Evolutionary conservation across 2,329 filamentous ascomycete genomes (phyloP), one percentile per base, ranked within the genome.

Genomic region (Pseudopithomyces maydicus): DNA sequence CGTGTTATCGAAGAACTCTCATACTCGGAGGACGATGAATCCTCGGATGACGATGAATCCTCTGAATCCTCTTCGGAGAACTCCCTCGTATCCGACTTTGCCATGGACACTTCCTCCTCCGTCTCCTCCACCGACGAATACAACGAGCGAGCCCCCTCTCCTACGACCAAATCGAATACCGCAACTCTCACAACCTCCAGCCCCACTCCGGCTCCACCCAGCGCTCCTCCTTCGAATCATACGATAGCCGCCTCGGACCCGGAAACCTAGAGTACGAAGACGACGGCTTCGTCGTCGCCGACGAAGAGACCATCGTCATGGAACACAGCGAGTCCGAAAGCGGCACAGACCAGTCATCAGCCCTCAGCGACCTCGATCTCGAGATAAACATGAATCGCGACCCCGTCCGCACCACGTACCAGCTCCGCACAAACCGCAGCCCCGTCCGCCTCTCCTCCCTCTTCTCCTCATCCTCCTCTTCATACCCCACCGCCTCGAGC

Each of bases 251-350:
- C 1, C 50, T 48, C 3, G 58, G 59, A 26, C 42, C 52, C 10
- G 60, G 54, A 2, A 65, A 65, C 41, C 47, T 59, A 19, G 51
- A 52, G 10, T 63, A 65, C 32, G 53, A 61, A 41, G 8, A 19
- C 1, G 56, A 65, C 35, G 60, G 55, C n/a, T 65, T 63, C 29
- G 56, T 65, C 12, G 60, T 58, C 15, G 55, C 12, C 2, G 55
- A 59, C 35, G 55, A 55, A 19, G 47, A 57, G n/a, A 55, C 23
- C 29, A 33, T 46, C 14, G 38, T 29, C 15, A 20, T n/a, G 17
- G 38, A 41, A 14, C 19, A 29, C 17, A 42, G 35, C 26, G 32
- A 45, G 2, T 42, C 17, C 7, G 43, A 42, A 17, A 32, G 17
- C 41, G 35, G 14, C 26, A 29, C 26, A 29, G 26, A 29, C 26